Evolutionary conservation across 1,139 yeast species (phyloP).

Genomic region (Debaryomycetaceae sp.): DNA sequence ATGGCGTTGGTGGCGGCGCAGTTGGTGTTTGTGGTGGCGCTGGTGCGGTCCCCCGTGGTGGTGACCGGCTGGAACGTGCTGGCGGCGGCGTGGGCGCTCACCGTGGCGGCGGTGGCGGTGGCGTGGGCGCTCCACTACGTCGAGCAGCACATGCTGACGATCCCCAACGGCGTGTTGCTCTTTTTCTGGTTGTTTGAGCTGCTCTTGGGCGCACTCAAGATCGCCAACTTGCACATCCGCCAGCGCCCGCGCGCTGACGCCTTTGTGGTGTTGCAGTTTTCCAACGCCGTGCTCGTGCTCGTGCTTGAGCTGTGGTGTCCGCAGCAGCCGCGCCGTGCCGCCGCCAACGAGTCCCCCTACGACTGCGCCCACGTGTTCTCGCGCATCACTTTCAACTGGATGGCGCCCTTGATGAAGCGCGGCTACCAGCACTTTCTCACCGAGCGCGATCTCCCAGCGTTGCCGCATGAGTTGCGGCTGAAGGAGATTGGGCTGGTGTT

Average conservation of each 20-base stretch:
- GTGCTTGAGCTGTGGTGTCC: conserved; percentile 49
- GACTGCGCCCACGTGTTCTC: conserved; percentile 83
- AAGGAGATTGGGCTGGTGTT: conserved; percentile 46
- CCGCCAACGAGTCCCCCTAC: conserved; percentile 50
- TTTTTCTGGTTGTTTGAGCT: conserved; percentile 71
- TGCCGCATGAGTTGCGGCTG: conserved; percentile 65
- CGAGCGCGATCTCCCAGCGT: conserved; percentile 74
- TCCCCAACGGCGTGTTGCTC: conserved; percentile 67
- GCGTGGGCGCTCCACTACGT: conserved; percentile 60
- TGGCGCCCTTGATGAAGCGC: conserved; percentile 81
- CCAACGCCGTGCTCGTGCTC: conserved; percentile 49
- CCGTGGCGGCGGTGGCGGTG: conserved; percentile 41
- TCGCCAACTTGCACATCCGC: conserved; percentile 50
- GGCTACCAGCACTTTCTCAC: conserved; percentile 75
- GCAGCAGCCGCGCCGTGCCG: conserved; percentile 30
- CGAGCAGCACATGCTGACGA: conserved; percentile 62
- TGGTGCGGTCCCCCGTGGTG: conserved; percentile 18
- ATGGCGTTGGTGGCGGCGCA: conserved; percentile 40
- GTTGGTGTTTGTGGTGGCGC: conserved; percentile 26
- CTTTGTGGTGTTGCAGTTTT: conserved; percentile 29
- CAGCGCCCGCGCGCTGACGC: conserved; percentile 25
- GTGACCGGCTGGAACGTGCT: conserved; percentile 36
- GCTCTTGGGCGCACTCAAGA: conserved; percentile 32
- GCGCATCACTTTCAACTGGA: conserved; percentile 81
- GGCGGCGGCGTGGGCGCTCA: conserved; percentile 35